Percentiles rank a stretch among this genome's conserved stretches.
Conservation (phyloP, 116 monocot genomes). For the Trichopus zeylanicus region DNA sequence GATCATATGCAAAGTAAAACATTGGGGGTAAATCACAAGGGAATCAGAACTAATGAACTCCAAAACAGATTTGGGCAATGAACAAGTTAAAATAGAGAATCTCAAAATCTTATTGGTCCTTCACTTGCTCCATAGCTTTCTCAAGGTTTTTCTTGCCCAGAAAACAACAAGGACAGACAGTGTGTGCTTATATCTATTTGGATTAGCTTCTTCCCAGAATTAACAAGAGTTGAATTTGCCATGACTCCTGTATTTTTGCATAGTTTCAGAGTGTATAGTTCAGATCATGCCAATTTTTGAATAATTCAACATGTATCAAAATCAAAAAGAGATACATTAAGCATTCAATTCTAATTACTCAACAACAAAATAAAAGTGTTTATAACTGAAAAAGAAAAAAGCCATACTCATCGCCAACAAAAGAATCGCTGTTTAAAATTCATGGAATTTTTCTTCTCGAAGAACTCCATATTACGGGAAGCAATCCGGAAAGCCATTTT, state of each 20-base stretch:
- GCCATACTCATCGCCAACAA: no score
- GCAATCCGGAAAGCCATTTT: no score
- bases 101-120: conserved; percentile 79
- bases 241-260: background rate
- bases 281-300: background rate
- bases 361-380: no score
- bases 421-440: no score
- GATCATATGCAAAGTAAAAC: background rate
- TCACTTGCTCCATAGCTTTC: conserved; percentile 62
- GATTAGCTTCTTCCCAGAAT: conserved; percentile 44
- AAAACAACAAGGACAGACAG: conserved; percentile 93
- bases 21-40: background rate
- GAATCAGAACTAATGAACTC: background rate
- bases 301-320: background rate
- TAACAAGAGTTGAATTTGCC: background rate
- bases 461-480: no score
- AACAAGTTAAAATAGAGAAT: conserved; percentile 12
- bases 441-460: no score
- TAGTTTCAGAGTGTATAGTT: background rate
- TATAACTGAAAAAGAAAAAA: no score
- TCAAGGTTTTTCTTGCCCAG: conserved; percentile 87
- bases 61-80: no score
- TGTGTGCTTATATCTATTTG: conserved; percentile 82
- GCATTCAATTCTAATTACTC: no score
- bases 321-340: no score